Base-by-base conservation (phyloP, 2,329 filamentous ascomycete genomes). In the Magnaporthiopsis poae region DNA sequence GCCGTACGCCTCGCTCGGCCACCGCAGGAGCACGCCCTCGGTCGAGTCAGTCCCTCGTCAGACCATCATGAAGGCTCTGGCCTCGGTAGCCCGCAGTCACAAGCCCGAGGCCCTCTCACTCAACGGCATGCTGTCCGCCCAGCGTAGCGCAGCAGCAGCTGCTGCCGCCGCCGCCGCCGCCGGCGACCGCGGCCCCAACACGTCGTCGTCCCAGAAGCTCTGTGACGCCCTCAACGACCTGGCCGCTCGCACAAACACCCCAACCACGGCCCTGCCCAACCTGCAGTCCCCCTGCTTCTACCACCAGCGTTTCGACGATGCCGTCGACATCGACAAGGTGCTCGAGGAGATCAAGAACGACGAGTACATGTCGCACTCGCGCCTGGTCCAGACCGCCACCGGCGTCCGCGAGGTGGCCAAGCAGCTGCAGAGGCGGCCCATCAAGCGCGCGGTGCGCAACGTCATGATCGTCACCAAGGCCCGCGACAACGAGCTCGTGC, bases 391-490 rank as follows among this genome's bases (percentile, higher is more conserved):
- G 80, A 99, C 95, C 0, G 95, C 95, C 64, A 96, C 92, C 0
- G 91, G 92, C 62, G 95, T 99, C 27, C 88, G 95, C 65, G 95
- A 99, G 78, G 93, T 99, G 15, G 96, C 92, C 21, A 94, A 96
- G 77, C 95, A 98, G 79, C 83, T 99, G 67, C 94, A 96, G 79
- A 88, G 94, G 66, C 87, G 92, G 60, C 94, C 95, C 29, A 92
- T 98, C 77, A 95, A 91, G 78, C 89, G 93, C 71, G 93, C 93
- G 13, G 93, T 99, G 62, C 88, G 87, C 74, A 97, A 92, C 75
- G 86, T 99, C 73, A 98, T 99, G 95, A 96, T 99, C 73, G 91
- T 99, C 70, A 99, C 95, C 69, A 99, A 98, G 79, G 95, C 95
- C 29, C 88, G 95, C 69, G 95, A 99, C 79, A 98, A 99, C 74